phyloP scores from a whole-genome alignment of 768 basidiomycete genomes.

The Trametes gibbosa region DNA sequence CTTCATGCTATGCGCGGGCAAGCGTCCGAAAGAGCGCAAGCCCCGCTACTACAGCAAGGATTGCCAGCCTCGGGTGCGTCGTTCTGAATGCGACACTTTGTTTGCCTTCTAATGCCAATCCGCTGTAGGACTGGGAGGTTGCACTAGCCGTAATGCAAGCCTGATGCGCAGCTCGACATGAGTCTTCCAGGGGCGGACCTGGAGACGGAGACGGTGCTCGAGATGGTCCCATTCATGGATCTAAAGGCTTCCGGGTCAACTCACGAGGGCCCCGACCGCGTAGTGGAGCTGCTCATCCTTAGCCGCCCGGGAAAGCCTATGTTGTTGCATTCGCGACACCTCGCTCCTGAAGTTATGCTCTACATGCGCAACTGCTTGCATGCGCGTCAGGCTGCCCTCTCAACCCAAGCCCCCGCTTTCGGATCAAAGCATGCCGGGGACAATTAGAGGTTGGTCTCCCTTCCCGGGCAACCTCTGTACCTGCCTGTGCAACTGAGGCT shows the following conservation, averaged over 20 bases:
- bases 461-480: background rate
- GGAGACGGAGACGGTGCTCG: background rate
- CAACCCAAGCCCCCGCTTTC: background rate
- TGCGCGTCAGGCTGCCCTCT: background rate
- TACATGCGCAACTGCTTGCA: background rate
- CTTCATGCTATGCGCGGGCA: slow-evolving; percentile 16
- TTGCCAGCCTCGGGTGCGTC: slow-evolving; percentile 19
- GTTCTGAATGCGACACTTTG: too few species aligned
- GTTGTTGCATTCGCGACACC: background rate
- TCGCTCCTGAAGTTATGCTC: background rate
- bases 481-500: too few species aligned
- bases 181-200: background rate
- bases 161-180: background rate
- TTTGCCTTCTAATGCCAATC: too few species aligned
- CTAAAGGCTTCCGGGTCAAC: background rate
- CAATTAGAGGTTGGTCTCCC: background rate
- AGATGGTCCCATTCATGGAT: background rate
- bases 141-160: slow-evolving; percentile 1
- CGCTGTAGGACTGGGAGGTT: slow-evolving; percentile 4
- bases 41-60: slow-evolving; percentile 22
- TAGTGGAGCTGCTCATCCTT: background rate
- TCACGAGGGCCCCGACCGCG: background rate
- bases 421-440: background rate
- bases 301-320: background rate
- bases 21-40: slow-evolving; percentile 16